A percentile compares a stretch with the other conserved stretches of the same genome.
Conservation (phyloP, 495 filamentous ascomycete species). For the Usnea hakonensis region DNA sequence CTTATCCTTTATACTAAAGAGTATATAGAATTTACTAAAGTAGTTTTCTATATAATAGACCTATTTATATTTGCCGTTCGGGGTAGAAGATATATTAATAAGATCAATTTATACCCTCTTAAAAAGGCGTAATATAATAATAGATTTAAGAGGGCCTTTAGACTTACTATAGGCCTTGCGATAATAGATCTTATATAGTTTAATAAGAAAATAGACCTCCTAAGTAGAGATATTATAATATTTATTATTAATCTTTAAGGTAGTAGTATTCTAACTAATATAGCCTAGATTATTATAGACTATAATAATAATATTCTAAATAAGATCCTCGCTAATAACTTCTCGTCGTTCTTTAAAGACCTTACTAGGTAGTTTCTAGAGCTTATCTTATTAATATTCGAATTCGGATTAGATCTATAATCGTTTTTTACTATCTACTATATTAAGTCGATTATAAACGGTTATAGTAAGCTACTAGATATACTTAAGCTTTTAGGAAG, state of each 20-base stretch:
- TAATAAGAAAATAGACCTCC: constrained; percentile 15
- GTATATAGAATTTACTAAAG: constrained; percentile 13
- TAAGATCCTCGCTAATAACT: not conserved
- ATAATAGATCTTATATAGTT: constrained; percentile 11
- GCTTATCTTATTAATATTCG: not conserved
- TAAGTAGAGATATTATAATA: constrained; percentile 12
- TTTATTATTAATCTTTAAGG: not conserved
- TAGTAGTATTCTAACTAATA: not conserved
- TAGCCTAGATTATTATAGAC: not conserved
- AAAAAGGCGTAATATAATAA: constrained; percentile 4
- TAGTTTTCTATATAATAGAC: constrained; percentile 21
- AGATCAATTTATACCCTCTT: constrained; percentile 23
- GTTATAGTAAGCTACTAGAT: not conserved
- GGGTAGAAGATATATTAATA: constrained; percentile 17
- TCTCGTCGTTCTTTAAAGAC: not conserved
- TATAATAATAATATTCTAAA: not conserved
- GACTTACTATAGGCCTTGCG: constrained; percentile 4
- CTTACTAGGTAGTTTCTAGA: not conserved
- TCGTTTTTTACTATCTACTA: not conserved
- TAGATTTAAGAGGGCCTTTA: constrained; percentile 8
- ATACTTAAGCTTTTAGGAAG: not conserved
- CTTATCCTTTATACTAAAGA: not conserved
- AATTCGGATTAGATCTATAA: not conserved
- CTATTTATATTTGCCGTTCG: constrained; percentile 14
- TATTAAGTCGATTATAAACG: not conserved